Conservation (phyloP, 2,329 filamentous ascomycete species). For the Penicillium sp. region DNA sequence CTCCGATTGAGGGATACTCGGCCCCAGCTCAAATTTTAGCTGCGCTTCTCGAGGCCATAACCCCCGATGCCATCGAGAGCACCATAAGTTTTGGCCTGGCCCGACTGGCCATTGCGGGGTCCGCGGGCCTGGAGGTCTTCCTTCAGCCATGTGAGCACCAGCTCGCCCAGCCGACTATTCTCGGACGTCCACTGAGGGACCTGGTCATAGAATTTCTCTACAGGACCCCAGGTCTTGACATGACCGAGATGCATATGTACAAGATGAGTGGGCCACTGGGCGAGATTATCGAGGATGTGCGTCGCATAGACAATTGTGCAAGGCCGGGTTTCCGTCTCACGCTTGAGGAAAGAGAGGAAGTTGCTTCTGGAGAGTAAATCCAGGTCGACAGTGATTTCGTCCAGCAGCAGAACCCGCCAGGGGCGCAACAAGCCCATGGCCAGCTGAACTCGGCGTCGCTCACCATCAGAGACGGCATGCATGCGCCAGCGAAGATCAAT, state of each 20-base stretch:
- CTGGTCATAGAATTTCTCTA: constrained; percentile 64
- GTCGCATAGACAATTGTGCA: constrained; percentile 98
- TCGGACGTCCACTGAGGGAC: constrained; percentile 56
- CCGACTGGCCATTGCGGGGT: constrained; percentile 63
- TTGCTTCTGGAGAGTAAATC: constrained; percentile 81
- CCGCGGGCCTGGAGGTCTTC: constrained; percentile 76
- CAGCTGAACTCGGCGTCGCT: constrained; percentile 85
- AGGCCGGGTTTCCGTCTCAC: constrained; percentile 74
- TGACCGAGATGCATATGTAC: constrained; percentile 91
- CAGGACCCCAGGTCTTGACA: constrained; percentile 79
- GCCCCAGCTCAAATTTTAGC: constrained; percentile 2
- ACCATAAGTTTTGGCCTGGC: constrained; percentile 52
- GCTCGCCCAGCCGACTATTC: constrained; percentile 79
- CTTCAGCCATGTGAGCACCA: constrained; percentile 84
- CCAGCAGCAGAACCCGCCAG: constrained; percentile 85
- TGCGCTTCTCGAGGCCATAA: constrained; percentile 57
- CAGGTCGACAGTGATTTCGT: constrained; percentile 96
- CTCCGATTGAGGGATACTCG: background rate
- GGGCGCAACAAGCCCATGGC: constrained; percentile 92
- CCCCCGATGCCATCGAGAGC: constrained; percentile 59
- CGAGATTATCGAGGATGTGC: constrained; percentile 93
- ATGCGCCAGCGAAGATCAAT: constrained; percentile 92
- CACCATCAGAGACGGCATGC: constrained; percentile 92
- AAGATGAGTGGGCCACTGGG: constrained; percentile 90
- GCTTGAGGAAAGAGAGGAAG: constrained; percentile 81